Evolutionary conservation across 2,329 filamentous ascomycete genomes (phyloP), one percentile per base, ranked within the genome.

Genomic region (Arthrobotrys pseudoclavata): DNA sequence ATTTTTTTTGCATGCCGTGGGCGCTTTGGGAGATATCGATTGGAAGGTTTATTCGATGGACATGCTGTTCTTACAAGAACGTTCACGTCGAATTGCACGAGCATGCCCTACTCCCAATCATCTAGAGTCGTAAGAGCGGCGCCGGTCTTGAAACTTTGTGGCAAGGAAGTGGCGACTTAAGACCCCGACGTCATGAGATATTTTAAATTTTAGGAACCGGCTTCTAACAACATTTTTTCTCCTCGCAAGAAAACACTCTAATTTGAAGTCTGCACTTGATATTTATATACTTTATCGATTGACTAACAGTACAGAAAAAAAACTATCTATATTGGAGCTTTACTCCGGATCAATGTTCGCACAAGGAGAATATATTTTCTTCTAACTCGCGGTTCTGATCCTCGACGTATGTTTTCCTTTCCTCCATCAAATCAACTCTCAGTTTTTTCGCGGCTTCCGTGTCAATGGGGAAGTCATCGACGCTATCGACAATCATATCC

Each of bases 391-490:
- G 15, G 26, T 71, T 64, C 34, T 71, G 68, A 10, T 37, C 26
- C 24, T 55, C 22, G 15, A 68, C 63, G 15, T 50, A 68, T 12
- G 62, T 62, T 29, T 68, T 74, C 24, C 60, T 37, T 12, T 68
- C 61, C 22, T 67, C 69, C 69, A 72, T 72, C 29, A 67, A 48
- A 6, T 66, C 60, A 1, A 57, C 40, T n/a, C 60, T 20, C 5
- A 61, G 6, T 45, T 66, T 60, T 26, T 57, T 67, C 10, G 60
- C 69, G 31, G 29, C 15, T 15, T 62, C 55, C n/a, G 37, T 50
- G 5, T 48, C 31, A 20, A 66, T 72, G 3, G 69, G 60, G 18
- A 66, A 67, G 3, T 50, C 47, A 24, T 50, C 57, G 3, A 67
- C 48, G 13, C 20, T 42, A 26, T 67, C 48, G 10, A 67, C 37